Evolutionary conservation across 2,329 filamentous ascomycete genomes (phyloP).

Genomic region (Lachnellula occidentalis): DNA sequence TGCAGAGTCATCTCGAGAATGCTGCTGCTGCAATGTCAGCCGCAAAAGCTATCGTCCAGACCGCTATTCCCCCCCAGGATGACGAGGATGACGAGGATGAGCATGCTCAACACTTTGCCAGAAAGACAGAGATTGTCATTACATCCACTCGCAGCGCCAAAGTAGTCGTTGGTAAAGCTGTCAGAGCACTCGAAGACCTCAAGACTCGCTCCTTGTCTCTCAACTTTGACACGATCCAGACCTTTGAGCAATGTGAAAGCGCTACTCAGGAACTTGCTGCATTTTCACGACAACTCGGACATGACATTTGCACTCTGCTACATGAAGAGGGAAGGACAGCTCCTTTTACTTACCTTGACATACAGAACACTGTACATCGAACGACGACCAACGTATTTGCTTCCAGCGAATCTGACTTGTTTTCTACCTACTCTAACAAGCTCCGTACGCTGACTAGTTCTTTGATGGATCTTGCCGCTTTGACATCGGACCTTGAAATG

Average conservation of each 20-base stretch:
- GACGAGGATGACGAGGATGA: conserved; percentile 64
- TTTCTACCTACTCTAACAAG: conserved; percentile 62
- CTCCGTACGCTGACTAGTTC: conserved; percentile 59
- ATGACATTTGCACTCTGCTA: conserved; percentile 58
- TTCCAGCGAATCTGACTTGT: conserved; percentile 60
- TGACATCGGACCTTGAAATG: conserved; percentile 65
- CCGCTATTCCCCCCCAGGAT: conserved; percentile 48
- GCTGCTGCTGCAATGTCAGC: conserved; percentile 63
- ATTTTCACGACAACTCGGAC: conserved; percentile 61
- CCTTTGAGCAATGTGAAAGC: conserved; percentile 65
- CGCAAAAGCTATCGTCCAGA: conserved; percentile 60
- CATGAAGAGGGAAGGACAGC: conserved; percentile 67
- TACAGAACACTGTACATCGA: conserved; percentile 57
- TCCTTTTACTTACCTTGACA: conserved; percentile 60
- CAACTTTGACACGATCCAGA: conserved; percentile 57
- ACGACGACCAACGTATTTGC: conserved; percentile 48
- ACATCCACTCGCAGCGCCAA: conserved; percentile 76
- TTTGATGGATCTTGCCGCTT: conserved; percentile 63
- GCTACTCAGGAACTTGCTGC: conserved; percentile 59
- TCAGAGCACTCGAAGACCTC: conserved; percentile 72
- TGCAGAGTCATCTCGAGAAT: conserved; percentile 78
- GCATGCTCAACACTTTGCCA: conserved; percentile 58
- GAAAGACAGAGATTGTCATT: conserved; percentile 66
- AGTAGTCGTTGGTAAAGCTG: conserved; percentile 73
- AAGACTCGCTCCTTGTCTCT: conserved; percentile 70